Evolutionary conservation across 2,329 filamentous ascomycete species (phyloP).

Genomic region (Xylaria arbuscula): DNA sequence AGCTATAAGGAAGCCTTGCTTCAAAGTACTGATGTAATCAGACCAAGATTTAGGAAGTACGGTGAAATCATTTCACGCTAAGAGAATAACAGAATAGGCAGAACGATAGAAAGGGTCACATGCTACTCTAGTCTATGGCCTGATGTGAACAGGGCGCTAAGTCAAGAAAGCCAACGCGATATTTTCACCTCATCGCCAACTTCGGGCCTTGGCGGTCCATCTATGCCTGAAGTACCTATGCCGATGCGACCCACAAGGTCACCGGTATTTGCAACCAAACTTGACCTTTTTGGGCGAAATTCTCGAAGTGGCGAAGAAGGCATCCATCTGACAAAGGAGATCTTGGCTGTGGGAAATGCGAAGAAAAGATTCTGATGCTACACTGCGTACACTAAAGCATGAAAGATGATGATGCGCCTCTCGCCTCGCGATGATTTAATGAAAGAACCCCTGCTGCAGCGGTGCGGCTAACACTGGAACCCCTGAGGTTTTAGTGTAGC

Average conservation of each 20-base stretch:
- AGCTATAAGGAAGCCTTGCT: neutral
- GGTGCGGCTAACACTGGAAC: conserved; percentile 31
- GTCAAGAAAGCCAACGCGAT: neutral
- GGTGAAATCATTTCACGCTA: neutral
- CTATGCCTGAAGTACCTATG: neutral
- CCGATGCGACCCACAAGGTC: conserved; percentile 18
- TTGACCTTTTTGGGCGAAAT: conserved; percentile 4
- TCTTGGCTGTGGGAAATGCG: neutral
- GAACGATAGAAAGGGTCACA: neutral
- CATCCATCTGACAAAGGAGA: neutral
- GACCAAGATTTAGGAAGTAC: neutral
- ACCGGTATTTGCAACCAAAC: conserved; percentile 1
- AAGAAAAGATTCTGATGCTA: neutral
- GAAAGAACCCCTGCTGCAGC: conserved; percentile 9
- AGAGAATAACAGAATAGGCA: neutral
- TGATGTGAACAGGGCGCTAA: neutral
- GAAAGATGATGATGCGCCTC: neutral
- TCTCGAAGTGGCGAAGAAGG: conserved; percentile 2
- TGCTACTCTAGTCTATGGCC: neutral
- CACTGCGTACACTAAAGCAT: neutral
- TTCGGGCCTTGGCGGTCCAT: neutral
- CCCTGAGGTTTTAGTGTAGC: neutral
- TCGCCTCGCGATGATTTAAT: conserved; percentile 1
- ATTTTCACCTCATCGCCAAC: neutral
- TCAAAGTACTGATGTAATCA: neutral